Percentiles rank a stretch among this genome's conserved stretches.
phyloP scores from a whole-genome alignment of 345 rosid genomes.

The Sonneratia caseolaris region DNA sequence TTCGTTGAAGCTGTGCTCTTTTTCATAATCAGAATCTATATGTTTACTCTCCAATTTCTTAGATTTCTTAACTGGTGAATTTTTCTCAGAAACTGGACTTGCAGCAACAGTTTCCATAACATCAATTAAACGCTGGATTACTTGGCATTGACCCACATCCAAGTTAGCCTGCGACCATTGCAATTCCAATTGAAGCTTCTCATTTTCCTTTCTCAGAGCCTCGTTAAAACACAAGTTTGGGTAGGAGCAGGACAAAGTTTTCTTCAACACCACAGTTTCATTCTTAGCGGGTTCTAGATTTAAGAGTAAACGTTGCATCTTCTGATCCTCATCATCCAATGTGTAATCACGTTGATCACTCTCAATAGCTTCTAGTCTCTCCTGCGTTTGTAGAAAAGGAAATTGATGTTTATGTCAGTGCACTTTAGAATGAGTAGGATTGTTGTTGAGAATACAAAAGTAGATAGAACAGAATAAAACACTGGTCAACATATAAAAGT shows the following conservation, averaged over 20 bases:
- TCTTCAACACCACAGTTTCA: slow-evolving; percentile 60
- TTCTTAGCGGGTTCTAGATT: slow-evolving; percentile 59
- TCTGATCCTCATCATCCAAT: slow-evolving; percentile 82
- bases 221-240: slow-evolving; percentile 78
- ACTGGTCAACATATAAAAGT: background rate
- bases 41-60: slow-evolving; percentile 39
- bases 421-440: background rate
- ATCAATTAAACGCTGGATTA: slow-evolving; percentile 77
- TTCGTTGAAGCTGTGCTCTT: slow-evolving; percentile 34
- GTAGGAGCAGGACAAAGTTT: slow-evolving; percentile 76
- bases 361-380: slow-evolving; percentile 79
- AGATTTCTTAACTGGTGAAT: slow-evolving; percentile 36
- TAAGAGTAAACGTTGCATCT: slow-evolving; percentile 71
- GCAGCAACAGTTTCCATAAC: slow-evolving; percentile 63
- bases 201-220: slow-evolving; percentile 64
- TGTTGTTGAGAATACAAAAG: too few species aligned
- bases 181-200: slow-evolving; percentile 73
- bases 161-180: slow-evolving; percentile 71
- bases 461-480: too few species aligned
- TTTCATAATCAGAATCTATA: slow-evolving; percentile 33
- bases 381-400: slow-evolving; percentile 32
- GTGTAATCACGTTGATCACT: slow-evolving; percentile 85
- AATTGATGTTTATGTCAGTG: background rate
- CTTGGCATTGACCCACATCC: slow-evolving; percentile 80
- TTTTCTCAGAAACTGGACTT: slow-evolving; percentile 28